Evolutionary conservation across 768 basidiomycete species (phyloP).

Genomic region (Rhizopogon roseolus): DNA sequence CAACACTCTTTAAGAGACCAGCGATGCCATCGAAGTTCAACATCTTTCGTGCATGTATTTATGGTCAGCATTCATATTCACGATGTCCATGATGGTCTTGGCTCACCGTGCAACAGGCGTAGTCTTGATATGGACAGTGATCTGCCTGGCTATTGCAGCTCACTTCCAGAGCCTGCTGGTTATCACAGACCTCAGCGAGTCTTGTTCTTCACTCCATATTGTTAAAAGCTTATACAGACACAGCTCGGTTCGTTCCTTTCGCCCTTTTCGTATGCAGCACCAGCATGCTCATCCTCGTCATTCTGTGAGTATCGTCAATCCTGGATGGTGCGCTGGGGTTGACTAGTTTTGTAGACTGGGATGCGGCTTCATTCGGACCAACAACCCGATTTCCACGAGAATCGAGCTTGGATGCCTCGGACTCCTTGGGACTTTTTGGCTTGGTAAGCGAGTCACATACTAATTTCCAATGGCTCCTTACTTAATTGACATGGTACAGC

Average conservation of each 20-base stretch:
- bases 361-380: slow-evolving; percentile 57
- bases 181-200: slow-evolving; percentile 77
- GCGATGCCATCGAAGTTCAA: slow-evolving; percentile 73
- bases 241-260: slow-evolving; percentile 85
- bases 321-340: neutral
- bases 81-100: slow-evolving; percentile 1
- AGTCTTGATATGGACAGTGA: slow-evolving; percentile 69
- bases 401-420: slow-evolving; percentile 71
- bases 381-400: slow-evolving; percentile 77
- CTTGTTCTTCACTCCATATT: neutral
- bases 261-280: slow-evolving; percentile 75
- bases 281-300: slow-evolving; percentile 61
- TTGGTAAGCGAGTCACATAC: slow-evolving; percentile 44
- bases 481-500: slow-evolving; percentile 37
- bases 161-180: slow-evolving; percentile 70
- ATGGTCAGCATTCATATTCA: slow-evolving; percentile 41
- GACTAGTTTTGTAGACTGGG: slow-evolving; percentile 41
- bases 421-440: slow-evolving; percentile 72
- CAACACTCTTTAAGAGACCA: slow-evolving; percentile 25
- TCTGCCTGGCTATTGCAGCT: slow-evolving; percentile 75
- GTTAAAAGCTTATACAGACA: slow-evolving; percentile 1
- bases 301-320: slow-evolving; percentile 48
- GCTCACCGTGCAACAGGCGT: slow-evolving; percentile 36
- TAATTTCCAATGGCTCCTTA: neutral
- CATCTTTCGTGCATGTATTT: slow-evolving; percentile 60